These are phyloP conservation scores for Cladosporium colombiae DNA, from an alignment of 2,329 filamentous ascomycete genomes.

Conservation along the genomic window DNA sequence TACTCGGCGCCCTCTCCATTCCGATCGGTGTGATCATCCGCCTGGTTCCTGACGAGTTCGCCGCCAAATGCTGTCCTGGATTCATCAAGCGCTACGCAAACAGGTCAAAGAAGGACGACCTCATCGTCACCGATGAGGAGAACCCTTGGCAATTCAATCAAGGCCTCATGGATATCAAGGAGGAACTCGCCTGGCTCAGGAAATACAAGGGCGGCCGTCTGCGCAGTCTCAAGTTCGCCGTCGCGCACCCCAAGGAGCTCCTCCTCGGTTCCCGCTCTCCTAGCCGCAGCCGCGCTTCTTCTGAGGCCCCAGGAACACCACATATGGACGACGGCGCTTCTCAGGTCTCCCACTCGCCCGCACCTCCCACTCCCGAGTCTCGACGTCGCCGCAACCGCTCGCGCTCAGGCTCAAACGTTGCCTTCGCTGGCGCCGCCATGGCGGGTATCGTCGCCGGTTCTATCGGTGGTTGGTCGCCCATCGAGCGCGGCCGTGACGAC, in stretches of 20 bases:
- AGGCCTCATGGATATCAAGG: slow-evolving; percentile 71
- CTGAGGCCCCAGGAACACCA: slow-evolving; percentile 65
- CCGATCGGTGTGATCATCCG: slow-evolving; percentile 81
- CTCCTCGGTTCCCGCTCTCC: slow-evolving; percentile 65
- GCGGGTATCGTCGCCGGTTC: slow-evolving; percentile 79
- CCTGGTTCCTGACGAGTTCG: slow-evolving; percentile 72
- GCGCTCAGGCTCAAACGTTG: slow-evolving; percentile 70
- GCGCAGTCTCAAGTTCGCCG: slow-evolving; percentile 77
- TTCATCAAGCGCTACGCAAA: slow-evolving; percentile 40
- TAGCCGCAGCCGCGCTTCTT: slow-evolving; percentile 62
- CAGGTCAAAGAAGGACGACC: slow-evolving; percentile 44
- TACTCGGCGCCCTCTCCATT: slow-evolving; percentile 81
- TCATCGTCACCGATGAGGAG: slow-evolving; percentile 46
- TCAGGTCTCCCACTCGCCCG: slow-evolving; percentile 39
- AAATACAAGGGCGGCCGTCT: slow-evolving; percentile 78
- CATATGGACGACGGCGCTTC: slow-evolving; percentile 50
- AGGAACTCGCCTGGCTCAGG: slow-evolving; percentile 79
- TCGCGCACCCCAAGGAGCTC: slow-evolving; percentile 72
- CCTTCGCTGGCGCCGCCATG: slow-evolving; percentile 76
- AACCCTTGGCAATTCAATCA: slow-evolving; percentile 63
- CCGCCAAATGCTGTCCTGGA: slow-evolving; percentile 48
- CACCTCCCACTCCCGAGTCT: slow-evolving; percentile 55
- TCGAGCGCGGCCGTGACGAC: slow-evolving; percentile 51
- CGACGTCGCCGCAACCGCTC: slow-evolving; percentile 59
- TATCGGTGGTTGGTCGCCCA: slow-evolving; percentile 71